Base-by-base conservation (phyloP, 2,329 filamentous ascomycete genomes). In the Aspergillus awamori region DNA sequence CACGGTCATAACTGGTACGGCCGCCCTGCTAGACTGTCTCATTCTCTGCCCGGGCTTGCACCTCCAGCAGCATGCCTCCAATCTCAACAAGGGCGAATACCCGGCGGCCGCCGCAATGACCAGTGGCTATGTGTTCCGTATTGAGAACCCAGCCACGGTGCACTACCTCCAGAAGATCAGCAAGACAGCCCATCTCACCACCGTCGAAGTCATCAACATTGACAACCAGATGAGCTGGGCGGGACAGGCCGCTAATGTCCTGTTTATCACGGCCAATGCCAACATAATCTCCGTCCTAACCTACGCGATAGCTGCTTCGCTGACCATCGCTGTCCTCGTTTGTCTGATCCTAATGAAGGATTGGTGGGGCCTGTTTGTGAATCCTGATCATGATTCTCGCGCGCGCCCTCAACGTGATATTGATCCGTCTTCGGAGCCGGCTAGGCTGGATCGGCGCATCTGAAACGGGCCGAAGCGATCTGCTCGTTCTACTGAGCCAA, bases 51-150 rank as follows among this genome's bases (percentile, higher is more conserved):
- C 53, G 17, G 53, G 53, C 2, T 26, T 55, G 17, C 53, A 55
- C 28, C 53, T 38, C 3, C 53, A 55, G 17, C 53, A 55, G 13
- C 10, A 33, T 45, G 53, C 36, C 15, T 15, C 53, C 0, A 15
- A 55, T 13, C 36, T 45, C 53, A 55, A 20, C n/a, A 45, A 38
- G 20, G 38, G 53, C 26, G 53, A 55, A 4, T 55, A 36, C 20
- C 53, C 53, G 8, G 53, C 53, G 2, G 38, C 33, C 11, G 53
- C 38, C 20, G 36, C 36, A 13, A 55, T 55, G 53, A 30, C 17
- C 10, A 55, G 20, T 8, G 53, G 53, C 38, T 55, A 55, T 24
- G 33, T 55, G 15, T 57, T 57, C 8, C 41, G 84, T 83, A n/a
- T 57, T 30, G 56, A 58, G 22, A 58, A 58, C 20, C 39, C 56